Evolutionary conservation across 129 eudicot genomes (phyloP).

Genomic region (Artemisia argyi): DNA sequence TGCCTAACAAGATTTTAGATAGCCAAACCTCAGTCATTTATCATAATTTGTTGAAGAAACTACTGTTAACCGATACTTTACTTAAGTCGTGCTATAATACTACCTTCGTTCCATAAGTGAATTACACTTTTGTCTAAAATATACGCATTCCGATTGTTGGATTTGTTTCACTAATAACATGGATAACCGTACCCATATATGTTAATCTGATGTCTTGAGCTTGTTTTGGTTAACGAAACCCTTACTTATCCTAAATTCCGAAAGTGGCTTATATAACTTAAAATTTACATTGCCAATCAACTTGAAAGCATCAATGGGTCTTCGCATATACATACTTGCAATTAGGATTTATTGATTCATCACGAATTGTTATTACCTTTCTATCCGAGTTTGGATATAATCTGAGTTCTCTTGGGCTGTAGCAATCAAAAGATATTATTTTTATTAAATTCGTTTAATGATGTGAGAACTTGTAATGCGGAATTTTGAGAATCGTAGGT

Average conservation of each 20-base stretch:
- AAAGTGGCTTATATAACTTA: not conserved
- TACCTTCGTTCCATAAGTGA: slow-evolving; percentile 3
- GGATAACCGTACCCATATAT: not conserved
- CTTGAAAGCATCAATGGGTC: not conserved
- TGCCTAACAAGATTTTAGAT: too few species aligned
- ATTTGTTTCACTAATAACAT: too few species aligned
- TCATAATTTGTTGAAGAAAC: not conserved
- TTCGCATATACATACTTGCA: too few species aligned
- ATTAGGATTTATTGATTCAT: not conserved
- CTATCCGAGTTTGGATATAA: not conserved
- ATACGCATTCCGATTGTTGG: not conserved
- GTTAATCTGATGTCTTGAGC: too few species aligned
- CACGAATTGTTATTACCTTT: not conserved
- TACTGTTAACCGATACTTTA: not conserved
- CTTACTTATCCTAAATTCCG: too few species aligned
- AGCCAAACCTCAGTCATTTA: too few species aligned
- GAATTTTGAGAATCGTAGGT: not conserved
- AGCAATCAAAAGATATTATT: too few species aligned
- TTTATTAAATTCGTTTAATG: too few species aligned
- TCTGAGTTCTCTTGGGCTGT: too few species aligned
- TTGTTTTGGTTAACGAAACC: too few species aligned
- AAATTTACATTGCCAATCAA: not conserved
- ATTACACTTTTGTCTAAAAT: not conserved
- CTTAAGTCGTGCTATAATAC: too few species aligned
- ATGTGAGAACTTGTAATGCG: not conserved